Conservation (phyloP, 2,329 filamentous ascomycete genomes). For the Tolypocladium inflatum region DNA sequence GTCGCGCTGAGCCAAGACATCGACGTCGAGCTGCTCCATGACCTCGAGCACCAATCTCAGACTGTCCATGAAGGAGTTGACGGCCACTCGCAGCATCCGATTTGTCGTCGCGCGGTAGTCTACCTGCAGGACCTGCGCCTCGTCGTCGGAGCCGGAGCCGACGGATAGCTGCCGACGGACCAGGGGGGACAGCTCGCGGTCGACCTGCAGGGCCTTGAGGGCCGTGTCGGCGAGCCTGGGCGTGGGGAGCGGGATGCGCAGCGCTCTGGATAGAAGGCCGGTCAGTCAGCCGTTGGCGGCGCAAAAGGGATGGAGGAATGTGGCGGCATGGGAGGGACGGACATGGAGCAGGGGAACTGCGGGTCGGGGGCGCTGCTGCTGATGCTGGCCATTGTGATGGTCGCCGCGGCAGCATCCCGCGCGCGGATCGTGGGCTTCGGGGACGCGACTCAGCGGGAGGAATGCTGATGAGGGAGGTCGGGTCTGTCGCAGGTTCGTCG, state of each 20-base stretch:
- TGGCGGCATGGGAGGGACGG: slow-evolving; percentile 19
- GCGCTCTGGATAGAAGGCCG: slow-evolving; percentile 38
- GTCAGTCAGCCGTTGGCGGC: not conserved
- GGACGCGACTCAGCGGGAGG: slow-evolving; percentile 2
- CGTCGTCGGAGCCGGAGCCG: slow-evolving; percentile 14
- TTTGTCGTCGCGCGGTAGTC: slow-evolving; percentile 86
- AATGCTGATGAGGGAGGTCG: slow-evolving; percentile 6
- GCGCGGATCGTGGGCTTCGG: not conserved
- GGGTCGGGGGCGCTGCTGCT: slow-evolving; percentile 30
- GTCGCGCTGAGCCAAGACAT: slow-evolving; percentile 49
- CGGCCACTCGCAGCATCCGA: slow-evolving; percentile 89
- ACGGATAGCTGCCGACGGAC: slow-evolving; percentile 65
- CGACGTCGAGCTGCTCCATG: slow-evolving; percentile 82
- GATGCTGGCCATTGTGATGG: slow-evolving; percentile 7
- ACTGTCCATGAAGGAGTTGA: slow-evolving; percentile 94
- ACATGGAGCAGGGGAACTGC: slow-evolving; percentile 57
- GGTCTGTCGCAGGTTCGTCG: not conserved
- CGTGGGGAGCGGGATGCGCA: slow-evolving; percentile 75
- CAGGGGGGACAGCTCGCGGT: slow-evolving; percentile 78
- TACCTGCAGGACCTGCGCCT: slow-evolving; percentile 50
- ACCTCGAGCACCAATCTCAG: slow-evolving; percentile 75
- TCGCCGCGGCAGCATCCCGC: not conserved
- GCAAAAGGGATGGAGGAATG: slow-evolving; percentile 1
- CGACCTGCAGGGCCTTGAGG: slow-evolving; percentile 67
- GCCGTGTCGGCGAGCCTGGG: slow-evolving; percentile 69